A percentile compares a stretch with the other conserved stretches of the same genome.
phyloP scores from a whole-genome alignment of 306 rosid genomes.

The Nissolia schottii region DNA sequence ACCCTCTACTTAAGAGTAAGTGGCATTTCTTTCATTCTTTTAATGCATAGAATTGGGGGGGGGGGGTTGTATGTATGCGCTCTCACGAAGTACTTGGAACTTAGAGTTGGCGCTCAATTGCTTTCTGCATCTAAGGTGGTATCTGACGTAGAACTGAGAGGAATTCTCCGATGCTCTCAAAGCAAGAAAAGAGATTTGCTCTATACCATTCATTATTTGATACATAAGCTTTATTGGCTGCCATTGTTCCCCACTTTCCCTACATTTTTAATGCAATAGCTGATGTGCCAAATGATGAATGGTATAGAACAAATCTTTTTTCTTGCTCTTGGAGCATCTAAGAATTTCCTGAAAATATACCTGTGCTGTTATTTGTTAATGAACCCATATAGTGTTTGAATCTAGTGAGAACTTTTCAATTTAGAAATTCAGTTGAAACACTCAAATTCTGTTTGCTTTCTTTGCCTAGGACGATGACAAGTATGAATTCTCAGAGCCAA shows the following conservation, averaged over 20 bases:
- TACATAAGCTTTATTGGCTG: too few species aligned
- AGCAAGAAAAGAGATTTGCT: too few species aligned
- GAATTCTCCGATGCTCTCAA: too few species aligned
- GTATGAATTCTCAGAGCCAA: conserved; percentile 85
- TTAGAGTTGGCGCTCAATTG: not conserved
- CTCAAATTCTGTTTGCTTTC: not conserved
- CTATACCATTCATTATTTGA: too few species aligned
- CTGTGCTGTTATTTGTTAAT: too few species aligned
- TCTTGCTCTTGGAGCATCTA: not conserved
- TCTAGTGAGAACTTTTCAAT: too few species aligned
- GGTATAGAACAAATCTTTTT: too few species aligned
- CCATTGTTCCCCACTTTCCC: too few species aligned
- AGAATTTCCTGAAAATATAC: too few species aligned
- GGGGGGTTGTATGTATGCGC: not conserved
- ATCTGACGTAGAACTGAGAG: not conserved
- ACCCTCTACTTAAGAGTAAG: conserved; percentile 78
- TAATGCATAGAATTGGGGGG: not conserved
- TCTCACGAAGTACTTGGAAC: not conserved
- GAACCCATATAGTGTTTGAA: not conserved
- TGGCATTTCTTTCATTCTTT: conserved; percentile 13
- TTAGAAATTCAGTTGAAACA: too few species aligned
- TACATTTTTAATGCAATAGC: too few species aligned
- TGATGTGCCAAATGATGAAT: too few species aligned
- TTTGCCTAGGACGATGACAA: conserved; percentile 75
- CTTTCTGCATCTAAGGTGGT: not conserved